Percentiles rank a stretch among this genome's conserved stretches.
phyloP scores from a whole-genome alignment of 2,329 filamentous ascomycete genomes.

The Emergomyces africanus region DNA sequence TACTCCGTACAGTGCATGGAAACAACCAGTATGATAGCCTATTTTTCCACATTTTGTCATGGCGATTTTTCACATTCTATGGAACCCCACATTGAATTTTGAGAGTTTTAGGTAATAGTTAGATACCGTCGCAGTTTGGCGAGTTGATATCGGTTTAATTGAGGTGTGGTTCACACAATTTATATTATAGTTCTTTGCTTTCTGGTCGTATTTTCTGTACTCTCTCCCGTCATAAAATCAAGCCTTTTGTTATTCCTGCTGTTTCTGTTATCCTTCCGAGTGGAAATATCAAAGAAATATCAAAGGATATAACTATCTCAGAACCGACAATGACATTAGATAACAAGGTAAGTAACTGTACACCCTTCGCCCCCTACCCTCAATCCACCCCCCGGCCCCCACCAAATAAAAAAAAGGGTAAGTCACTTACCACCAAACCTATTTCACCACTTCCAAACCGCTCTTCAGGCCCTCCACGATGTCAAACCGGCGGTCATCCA shows the following conservation, averaged over 20 bases:
- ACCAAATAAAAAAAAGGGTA: not conserved
- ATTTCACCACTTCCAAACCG: not conserved
- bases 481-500: slow-evolving; percentile 13
- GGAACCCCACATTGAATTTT: no score
- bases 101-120: no score
- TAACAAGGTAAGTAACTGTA: not conserved
- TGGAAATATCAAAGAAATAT: no score
- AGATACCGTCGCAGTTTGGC: no score
- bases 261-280: not conserved
- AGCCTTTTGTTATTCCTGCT: no score
- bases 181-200: not conserved
- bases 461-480: slow-evolving; percentile 13
- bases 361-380: not conserved
- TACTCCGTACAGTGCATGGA: no score
- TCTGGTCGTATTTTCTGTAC: not conserved
- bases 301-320: not conserved
- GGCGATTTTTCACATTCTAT: no score
- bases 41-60: no score
- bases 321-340: not conserved
- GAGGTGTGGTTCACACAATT: no score
- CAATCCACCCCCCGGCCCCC: no score
- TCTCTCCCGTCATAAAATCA: not conserved
- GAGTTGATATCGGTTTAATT: no score
- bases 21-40: no score
- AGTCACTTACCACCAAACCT: slow-evolving; percentile 5